phyloP scores from a whole-genome alignment of 345 rosid genomes.

The Ricinus communis region DNA sequence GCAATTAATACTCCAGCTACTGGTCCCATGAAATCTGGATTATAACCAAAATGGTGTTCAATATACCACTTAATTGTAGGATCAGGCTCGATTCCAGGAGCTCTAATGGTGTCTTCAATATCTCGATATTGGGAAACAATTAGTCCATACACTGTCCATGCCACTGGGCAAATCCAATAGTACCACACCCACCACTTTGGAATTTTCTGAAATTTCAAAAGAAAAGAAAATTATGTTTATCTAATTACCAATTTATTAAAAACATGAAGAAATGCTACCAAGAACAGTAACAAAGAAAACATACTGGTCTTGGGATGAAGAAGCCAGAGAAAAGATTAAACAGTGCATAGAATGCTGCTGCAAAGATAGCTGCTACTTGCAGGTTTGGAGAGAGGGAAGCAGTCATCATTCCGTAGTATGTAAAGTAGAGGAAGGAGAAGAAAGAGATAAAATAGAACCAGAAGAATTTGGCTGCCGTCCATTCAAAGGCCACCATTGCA shows the following conservation, averaged over 20 bases:
- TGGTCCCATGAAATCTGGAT: slow-evolving; percentile 64
- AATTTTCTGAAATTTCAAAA: slow-evolving; percentile 46
- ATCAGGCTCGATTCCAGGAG: slow-evolving; percentile 34
- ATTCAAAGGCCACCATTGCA: slow-evolving; percentile 72
- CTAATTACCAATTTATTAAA: neutral
- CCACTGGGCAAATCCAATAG: slow-evolving; percentile 87
- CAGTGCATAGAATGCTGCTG: slow-evolving; percentile 64
- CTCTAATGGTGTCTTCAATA: slow-evolving; percentile 35
- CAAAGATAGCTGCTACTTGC: slow-evolving; percentile 75
- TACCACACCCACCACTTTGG: slow-evolving; percentile 96
- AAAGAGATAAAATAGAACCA: slow-evolving; percentile 84
- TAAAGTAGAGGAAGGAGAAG: slow-evolving; percentile 89
- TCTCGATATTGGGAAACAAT: slow-evolving; percentile 73
- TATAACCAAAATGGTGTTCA: slow-evolving; percentile 52
- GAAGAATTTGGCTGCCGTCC: slow-evolving; percentile 72
- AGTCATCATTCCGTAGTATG: slow-evolving; percentile 96
- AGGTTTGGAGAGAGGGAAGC: slow-evolving; percentile 84
- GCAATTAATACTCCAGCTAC: slow-evolving; percentile 61
- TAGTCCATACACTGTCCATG: slow-evolving; percentile 66
- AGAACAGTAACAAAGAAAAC: neutral
- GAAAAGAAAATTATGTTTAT: neutral
- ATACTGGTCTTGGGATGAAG: slow-evolving; percentile 79
- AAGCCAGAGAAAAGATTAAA: slow-evolving; percentile 91
- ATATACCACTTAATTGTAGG: slow-evolving; percentile 47
- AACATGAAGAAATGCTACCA: no score